Conservation (phyloP, 495 filamentous ascomycete species). For the Zalerion maritima region DNA sequence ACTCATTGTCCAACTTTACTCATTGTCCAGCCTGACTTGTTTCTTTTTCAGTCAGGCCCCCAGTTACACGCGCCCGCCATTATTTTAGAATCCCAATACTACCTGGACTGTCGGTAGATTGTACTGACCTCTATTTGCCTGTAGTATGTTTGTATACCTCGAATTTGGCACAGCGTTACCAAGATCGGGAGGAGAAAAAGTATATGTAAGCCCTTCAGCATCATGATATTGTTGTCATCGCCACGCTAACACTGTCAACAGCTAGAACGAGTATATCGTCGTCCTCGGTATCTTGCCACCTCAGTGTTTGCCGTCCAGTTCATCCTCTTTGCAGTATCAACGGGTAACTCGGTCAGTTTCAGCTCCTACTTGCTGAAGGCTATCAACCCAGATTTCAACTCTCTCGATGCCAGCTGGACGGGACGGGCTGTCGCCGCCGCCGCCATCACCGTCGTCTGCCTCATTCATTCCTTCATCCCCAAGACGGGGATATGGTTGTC, state of each 20-base stretch:
- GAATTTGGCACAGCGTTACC: conserved; percentile 21
- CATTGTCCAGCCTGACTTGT: conserved; percentile 3
- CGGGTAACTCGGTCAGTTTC: conserved; percentile 19
- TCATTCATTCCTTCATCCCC: conserved; percentile 42
- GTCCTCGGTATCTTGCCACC: conserved; percentile 19
- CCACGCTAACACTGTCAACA: too few relatives aligned
- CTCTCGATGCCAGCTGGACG: conserved; percentile 10
- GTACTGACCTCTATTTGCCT: too few relatives aligned
- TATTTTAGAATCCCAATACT: too few relatives aligned
- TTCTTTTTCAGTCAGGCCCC: too few relatives aligned
- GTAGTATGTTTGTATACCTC: conserved; percentile 21
- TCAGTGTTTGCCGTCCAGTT: conserved; percentile 26
- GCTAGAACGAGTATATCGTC: conserved; percentile 19
- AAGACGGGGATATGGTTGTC: conserved; percentile 48
- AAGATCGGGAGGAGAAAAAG: conserved; percentile 20
- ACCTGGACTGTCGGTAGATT: too few relatives aligned
- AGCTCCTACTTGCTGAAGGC: conserved; percentile 18
- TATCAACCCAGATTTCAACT: too few relatives aligned
- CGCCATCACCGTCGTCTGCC: conserved; percentile 38
- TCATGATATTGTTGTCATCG: not conserved
- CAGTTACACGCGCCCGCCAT: too few relatives aligned
- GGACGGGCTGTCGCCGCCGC: conserved; percentile 18
- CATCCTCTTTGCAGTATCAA: conserved; percentile 22
- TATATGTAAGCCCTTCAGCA: conserved; percentile 15
- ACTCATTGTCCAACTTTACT: not conserved